Base-by-base conservation (phyloP, 345 rosid genomes). In the Gossypium turneri region DNA sequence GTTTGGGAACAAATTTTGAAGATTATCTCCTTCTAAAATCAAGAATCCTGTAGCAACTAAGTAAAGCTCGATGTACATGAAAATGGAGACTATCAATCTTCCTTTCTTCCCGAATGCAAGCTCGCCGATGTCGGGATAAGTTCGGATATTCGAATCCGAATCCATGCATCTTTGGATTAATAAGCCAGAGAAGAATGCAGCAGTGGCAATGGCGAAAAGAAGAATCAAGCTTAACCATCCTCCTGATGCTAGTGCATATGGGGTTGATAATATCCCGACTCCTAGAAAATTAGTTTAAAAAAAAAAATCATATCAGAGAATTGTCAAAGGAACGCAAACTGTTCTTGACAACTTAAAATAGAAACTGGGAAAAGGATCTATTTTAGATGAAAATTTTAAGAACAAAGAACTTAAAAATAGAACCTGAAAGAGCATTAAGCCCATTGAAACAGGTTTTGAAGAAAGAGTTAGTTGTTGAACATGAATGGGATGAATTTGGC, bases 11-110 rank as follows among this genome's bases (percentile, higher is more conserved):
- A 94, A 74, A 17, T 86, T 94, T 9, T 85, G 82, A 27, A 94
- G 80, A 78, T 94, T 94, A 65, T 94, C 98, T 2, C 97, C 98
- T 88, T 94, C 97, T 12, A 94, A 82, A 53, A 94, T 92, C 80
- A 94, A 77, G 85, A 94, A 94, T 7, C 97, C 94, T 0, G 92
- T 92, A 0, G 94, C 91, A 0, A 94, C 97, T 27, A 92, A 72
- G 83, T 87, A 94, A 74, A 94, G 98, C 85, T 92, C 97, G 0
- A 79, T 45, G 52, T 92, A 83, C 92, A 92, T 90, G 82, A 92
- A 85, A 66, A 88, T 67, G 0, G 91, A 86, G 38, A 85, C 79
- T 12, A 92, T 7, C 2, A 88, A 0, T 70, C 89, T 88, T 70
- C 98, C 98, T 20, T 79, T 84, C 29, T 73, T 85, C 8, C 97